These are phyloP conservation scores for Cladophialophora yegresii DNA, from an alignment of 2,329 filamentous ascomycete species.

Conservation along the genomic window DNA sequence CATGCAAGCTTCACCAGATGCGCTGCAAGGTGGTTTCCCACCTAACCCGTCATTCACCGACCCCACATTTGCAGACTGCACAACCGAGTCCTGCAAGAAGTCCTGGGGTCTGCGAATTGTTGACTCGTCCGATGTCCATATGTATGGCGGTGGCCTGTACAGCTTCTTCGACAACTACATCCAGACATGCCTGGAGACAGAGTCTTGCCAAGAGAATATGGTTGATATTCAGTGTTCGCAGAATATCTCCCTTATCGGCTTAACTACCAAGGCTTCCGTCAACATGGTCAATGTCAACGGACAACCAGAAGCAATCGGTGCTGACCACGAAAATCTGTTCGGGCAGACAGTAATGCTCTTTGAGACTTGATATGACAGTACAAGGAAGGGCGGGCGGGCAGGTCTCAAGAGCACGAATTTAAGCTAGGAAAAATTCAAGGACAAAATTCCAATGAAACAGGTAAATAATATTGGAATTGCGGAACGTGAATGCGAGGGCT, in stretches of 20 bases:
- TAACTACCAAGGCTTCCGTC: conserved; percentile 72
- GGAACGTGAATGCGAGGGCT: background rate
- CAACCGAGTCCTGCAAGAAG: conserved; percentile 63
- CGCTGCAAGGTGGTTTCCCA: conserved; percentile 65
- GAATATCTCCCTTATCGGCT: conserved; percentile 63
- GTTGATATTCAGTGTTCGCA: conserved; percentile 67
- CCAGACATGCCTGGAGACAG: conserved; percentile 66
- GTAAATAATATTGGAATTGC: background rate
- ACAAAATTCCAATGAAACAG: background rate
- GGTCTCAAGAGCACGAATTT: background rate
- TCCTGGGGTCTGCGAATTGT: conserved; percentile 74
- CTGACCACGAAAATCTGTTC: conserved; percentile 66
- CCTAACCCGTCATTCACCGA: conserved; percentile 62
- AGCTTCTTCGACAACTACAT: conserved; percentile 82
- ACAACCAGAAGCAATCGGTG: conserved; percentile 55
- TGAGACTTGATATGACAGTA: conserved; percentile 22
- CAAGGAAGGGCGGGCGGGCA: background rate
- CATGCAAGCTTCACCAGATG: conserved; percentile 77
- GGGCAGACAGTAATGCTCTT: conserved; percentile 63
- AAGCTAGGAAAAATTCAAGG: background rate
- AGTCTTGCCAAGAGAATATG: conserved; percentile 78
- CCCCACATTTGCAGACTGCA: conserved; percentile 68
- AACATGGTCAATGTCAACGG: conserved; percentile 72
- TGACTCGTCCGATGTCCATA: conserved; percentile 65
- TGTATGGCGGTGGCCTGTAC: conserved; percentile 76